A percentile compares a stretch with the other conserved stretches of the same genome.
These are phyloP conservation scores for Saxispiralis lemnorum DNA, from an alignment of 495 filamentous ascomycete genomes.

Conservation along the genomic window DNA sequence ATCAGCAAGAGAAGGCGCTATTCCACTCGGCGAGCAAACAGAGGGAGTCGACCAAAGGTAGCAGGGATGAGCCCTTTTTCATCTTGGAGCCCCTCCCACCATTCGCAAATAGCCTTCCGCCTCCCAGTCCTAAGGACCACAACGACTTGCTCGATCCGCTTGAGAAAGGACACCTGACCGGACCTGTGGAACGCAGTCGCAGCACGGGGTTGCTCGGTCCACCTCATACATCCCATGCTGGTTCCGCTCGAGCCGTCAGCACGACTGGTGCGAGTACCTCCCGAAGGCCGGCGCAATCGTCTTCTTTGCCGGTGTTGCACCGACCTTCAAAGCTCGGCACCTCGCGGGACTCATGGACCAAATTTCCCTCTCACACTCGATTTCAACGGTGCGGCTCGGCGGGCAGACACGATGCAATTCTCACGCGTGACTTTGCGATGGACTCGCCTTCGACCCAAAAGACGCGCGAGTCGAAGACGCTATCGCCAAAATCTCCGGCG, in stretches of 20 bases:
- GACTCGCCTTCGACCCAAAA: not conserved
- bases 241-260: not conserved
- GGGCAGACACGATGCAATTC: slow-evolving; percentile 11
- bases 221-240: not conserved
- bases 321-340: slow-evolving; percentile 10
- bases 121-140: not conserved
- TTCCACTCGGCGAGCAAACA: slow-evolving; percentile 15
- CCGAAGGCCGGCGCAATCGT: not conserved
- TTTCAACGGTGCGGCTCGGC: slow-evolving; percentile 12
- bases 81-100: not conserved
- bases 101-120: not conserved
- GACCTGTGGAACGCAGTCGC: not conserved
- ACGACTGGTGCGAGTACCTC: not conserved
- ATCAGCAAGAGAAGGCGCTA: slow-evolving; percentile 14
- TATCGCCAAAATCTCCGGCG: no score
- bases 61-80: not conserved
- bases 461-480: no score
- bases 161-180: not conserved
- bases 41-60: slow-evolving; percentile 1
- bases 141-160: slow-evolving; percentile 6
- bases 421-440: slow-evolving; percentile 15
- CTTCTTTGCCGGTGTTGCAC: not conserved
- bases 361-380: slow-evolving; percentile 16
- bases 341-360: slow-evolving; percentile 12
- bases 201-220: not conserved